Conservation (phyloP, 2,329 filamentous ascomycete genomes). For the Botryotinia convoluta region DNA sequence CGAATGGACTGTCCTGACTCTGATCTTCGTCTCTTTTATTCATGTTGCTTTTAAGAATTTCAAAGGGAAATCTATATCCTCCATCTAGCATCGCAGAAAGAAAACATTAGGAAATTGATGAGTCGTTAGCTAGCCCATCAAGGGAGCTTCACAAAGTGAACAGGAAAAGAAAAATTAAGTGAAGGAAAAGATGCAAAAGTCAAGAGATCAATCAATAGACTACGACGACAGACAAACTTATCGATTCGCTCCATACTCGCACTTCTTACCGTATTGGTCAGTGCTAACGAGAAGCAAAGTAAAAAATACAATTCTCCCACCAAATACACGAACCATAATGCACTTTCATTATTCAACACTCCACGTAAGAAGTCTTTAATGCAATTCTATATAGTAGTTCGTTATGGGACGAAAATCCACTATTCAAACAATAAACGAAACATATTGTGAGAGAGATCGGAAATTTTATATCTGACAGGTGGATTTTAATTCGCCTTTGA, state of each 20-base stretch:
- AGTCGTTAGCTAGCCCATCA: slow-evolving; percentile 12
- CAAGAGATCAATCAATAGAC: neutral
- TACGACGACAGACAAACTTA: neutral
- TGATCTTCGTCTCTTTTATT: slow-evolving; percentile 2
- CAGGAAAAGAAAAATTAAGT: neutral
- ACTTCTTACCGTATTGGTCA: neutral
- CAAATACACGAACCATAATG: neutral
- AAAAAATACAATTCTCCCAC: neutral
- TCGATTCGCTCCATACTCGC: neutral
- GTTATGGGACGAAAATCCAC: neutral
- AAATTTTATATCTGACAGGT: neutral
- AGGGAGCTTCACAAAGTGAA: neutral
- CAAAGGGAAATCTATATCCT: neutral
- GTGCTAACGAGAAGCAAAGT: neutral
- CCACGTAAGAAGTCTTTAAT: neutral
- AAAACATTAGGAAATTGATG: neutral
- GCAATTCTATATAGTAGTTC: neutral
- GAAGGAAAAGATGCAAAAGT: neutral
- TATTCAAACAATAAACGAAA: slow-evolving; percentile 13
- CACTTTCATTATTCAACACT: neutral
- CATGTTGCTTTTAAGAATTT: neutral
- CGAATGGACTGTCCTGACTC: slow-evolving; percentile 1
- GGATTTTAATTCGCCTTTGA: neutral
- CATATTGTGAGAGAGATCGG: neutral
- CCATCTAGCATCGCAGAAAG: neutral